Percentiles rank a stretch among this genome's conserved stretches.
phyloP scores from a whole-genome alignment of 768 basidiomycete genomes.

The Daedalea quercina region DNA sequence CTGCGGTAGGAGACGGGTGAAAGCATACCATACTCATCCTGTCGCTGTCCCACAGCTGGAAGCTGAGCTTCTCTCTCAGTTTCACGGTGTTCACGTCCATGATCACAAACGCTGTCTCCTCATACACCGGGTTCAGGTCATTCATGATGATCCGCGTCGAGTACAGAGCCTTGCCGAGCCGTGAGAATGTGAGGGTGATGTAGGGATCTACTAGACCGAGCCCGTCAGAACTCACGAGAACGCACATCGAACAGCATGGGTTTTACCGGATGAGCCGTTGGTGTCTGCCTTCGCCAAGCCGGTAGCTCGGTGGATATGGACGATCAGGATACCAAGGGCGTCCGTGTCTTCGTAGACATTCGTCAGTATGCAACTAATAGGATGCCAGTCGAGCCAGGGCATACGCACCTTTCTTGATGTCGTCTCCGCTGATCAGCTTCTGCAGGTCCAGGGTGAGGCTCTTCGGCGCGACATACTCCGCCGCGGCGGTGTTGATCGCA shows the following conservation, averaged over 20 bases:
- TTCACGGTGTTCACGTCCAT: constrained; percentile 61
- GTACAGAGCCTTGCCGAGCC: constrained; percentile 58
- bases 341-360: constrained; percentile 32
- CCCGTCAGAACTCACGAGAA: neutral
- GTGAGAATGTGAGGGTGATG: constrained; percentile 59
- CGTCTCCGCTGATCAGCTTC: constrained; percentile 50
- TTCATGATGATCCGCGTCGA: constrained; percentile 62
- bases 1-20: neutral
- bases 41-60: constrained; percentile 75
- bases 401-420: constrained; percentile 37
- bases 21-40: constrained; percentile 22
- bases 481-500: constrained; percentile 55
- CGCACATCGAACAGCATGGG: neutral
- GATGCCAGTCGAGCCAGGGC: neutral
- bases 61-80: constrained; percentile 52
- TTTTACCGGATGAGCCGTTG: constrained; percentile 27
- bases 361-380: neutral
- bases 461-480: constrained; percentile 63
- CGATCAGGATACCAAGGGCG: constrained; percentile 56
- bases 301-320: constrained; percentile 57
- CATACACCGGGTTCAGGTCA: constrained; percentile 59
- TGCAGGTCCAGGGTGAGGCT: constrained; percentile 67
- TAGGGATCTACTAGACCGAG: constrained; percentile 34
- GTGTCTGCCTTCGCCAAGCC: constrained; percentile 38
- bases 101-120: constrained; percentile 59